A percentile compares a stretch with the other conserved stretches of the same genome.
Evolutionary conservation across 2,329 filamentous ascomycete genomes (phyloP).

Genomic region (Botryosphaeria dothidea): DNA sequence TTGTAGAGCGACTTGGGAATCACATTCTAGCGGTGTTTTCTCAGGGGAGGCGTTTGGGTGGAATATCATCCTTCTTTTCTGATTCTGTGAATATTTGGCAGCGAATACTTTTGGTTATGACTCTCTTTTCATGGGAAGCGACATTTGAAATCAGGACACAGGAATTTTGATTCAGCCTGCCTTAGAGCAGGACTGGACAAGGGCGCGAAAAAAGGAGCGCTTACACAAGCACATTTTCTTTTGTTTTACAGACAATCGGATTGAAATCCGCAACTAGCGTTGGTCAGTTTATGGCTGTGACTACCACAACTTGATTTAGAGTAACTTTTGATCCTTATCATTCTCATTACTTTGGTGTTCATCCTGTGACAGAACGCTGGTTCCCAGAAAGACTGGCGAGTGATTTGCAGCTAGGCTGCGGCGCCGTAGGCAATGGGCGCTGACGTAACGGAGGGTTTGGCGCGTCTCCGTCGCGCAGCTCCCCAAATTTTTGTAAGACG

Average conservation of each 20-base stretch:
- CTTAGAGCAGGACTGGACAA: slow-evolving; percentile 7
- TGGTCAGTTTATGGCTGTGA: background rate
- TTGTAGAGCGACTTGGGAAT: slow-evolving; percentile 25
- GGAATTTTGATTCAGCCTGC: background rate
- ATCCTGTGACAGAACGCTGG: background rate
- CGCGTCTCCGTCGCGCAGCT: background rate
- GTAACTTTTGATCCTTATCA: background rate
- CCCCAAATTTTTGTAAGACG: slow-evolving; percentile 2
- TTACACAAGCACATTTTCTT: slow-evolving; percentile 15
- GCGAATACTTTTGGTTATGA: slow-evolving; percentile 13
- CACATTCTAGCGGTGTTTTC: background rate
- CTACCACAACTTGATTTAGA: slow-evolving; percentile 5
- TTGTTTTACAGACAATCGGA: background rate
- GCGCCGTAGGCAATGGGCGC: background rate
- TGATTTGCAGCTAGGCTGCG: background rate
- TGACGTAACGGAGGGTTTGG: slow-evolving; percentile 6
- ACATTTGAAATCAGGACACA: background rate
- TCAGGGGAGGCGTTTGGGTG: background rate
- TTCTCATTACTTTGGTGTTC: background rate
- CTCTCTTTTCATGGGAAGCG: slow-evolving; percentile 18
- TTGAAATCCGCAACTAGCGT: background rate
- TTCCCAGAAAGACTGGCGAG: background rate
- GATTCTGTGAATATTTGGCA: slow-evolving; percentile 17
- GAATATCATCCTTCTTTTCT: slow-evolving; percentile 4
- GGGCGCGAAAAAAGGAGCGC: slow-evolving; percentile 9